Evolutionary conservation across 805 yeast genomes (phyloP), one percentile per base, ranked within the genome.

Genomic region (Lachancea sp.): DNA sequence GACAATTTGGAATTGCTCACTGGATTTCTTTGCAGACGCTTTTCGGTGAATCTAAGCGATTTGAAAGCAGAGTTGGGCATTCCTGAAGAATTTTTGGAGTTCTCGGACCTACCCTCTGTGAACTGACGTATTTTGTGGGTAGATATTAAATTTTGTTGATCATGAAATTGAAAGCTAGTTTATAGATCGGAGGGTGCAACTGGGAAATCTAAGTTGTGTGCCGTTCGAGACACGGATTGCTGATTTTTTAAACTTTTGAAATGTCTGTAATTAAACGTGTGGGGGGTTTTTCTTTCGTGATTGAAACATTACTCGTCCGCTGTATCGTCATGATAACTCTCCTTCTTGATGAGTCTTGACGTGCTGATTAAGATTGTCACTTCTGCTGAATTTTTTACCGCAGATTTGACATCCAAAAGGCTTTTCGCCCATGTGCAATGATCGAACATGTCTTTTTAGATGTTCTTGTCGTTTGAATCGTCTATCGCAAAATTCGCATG

Each of bases 391-490:
- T 53, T 79, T 77, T 58, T 81, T 79, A 29, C 72, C 73, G 56
- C 88, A 82, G 18, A 75, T 68, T 9, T 69, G 66, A 60, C 88
- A 82, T 46, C 72, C 76, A 60, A 72, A 81, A 0, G 88, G 91
- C 60, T 81, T 83, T 46, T 81, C 87, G 45, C 80, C 73, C 29
- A 84, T 82, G 56, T 84, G 93, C 48, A 84, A 69, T 16, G 87
- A 79, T 47, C 90, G 68, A 58, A 80, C 77, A 56, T 84, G 93
- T 48, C 93, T 72, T 59, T 81, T 82, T 53, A 84, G 65, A 61
- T 84, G 93, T 56, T 84, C 93, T 59, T 82, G 87, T 53, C 93
- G 72, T 58, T 81, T 79, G 65, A 84, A 84, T 38, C 77, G 60
- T 52, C 90, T 72, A 39, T 75, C 71, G 60, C 91, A 83, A 55